A percentile compares a stretch with the other conserved stretches of the same genome.
Evolutionary conservation across 208 protist genomes (phyloP).

Genomic region (Leishmania lainsoni): DNA sequence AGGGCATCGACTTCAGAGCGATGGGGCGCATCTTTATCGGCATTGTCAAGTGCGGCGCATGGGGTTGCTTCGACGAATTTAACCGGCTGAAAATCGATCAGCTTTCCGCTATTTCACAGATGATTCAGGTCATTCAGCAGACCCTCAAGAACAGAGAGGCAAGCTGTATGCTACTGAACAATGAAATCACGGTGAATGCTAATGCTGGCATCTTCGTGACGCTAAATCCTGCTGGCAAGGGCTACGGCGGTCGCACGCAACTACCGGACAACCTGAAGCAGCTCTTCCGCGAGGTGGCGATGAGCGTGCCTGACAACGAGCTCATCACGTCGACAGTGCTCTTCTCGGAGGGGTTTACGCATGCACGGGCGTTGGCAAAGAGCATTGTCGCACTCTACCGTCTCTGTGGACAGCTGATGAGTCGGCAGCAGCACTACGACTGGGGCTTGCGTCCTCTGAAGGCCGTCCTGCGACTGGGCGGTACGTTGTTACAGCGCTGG

Average conservation of each 20-base stretch:
- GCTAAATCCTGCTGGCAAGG: slow-evolving; percentile 96
- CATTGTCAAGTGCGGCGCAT: slow-evolving; percentile 94
- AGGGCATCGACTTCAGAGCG: slow-evolving; percentile 94
- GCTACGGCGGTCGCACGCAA: slow-evolving; percentile 97
- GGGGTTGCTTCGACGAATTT: slow-evolving; percentile 96
- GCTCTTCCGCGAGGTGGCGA: slow-evolving; percentile 97
- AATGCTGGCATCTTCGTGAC: slow-evolving; percentile 97
- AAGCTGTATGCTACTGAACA: slow-evolving; percentile 83
- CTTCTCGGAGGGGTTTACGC: slow-evolving; percentile 90
- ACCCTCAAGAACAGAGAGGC: slow-evolving; percentile 84
- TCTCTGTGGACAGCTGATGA: slow-evolving; percentile 97
- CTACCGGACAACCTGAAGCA: slow-evolving; percentile 98
- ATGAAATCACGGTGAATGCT: slow-evolving; percentile 72
- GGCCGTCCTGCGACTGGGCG: slow-evolving; percentile 94
- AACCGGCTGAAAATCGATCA: slow-evolving; percentile 95
- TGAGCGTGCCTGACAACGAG: slow-evolving; percentile 97
- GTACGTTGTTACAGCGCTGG: slow-evolving; percentile 83
- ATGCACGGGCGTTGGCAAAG: slow-evolving; percentile 81
- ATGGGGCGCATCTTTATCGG: slow-evolving; percentile 96
- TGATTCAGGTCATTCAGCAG: slow-evolving; percentile 93
- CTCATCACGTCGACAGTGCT: slow-evolving; percentile 96
- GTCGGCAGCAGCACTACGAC: slow-evolving; percentile 98
- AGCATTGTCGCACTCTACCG: slow-evolving; percentile 92
- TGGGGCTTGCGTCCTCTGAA: slow-evolving; percentile 97
- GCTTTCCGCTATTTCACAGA: slow-evolving; percentile 95